Evolutionary conservation across 768 basidiomycete genomes (phyloP), one percentile per base, ranked within the genome.

Genomic region (Pleurotus tuoliensis): DNA sequence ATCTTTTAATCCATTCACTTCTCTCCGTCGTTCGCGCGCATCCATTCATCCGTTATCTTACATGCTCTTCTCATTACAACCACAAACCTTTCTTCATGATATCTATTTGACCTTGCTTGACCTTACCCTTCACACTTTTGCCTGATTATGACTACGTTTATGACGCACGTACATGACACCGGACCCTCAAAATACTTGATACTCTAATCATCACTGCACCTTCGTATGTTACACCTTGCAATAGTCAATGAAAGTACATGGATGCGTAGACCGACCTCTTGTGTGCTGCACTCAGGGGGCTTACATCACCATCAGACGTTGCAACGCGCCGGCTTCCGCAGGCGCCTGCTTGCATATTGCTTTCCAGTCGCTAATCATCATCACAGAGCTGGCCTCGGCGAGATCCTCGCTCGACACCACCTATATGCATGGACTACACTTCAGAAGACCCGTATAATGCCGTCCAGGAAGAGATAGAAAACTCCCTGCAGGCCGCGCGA

Each of bases 401-500:
- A 34, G 30, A 11, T 11, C 25, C 12, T 34, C 49, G 11, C 5
- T 4, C 15, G n/a, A 37, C 13, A n/a, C 38, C 46, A 54, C 55
- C 57, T 55, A 24, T 25, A 37, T 41, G 16, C 34, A 54, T 45
- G 54, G 41, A 27, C 2, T 54, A 13, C 22, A 44, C 41, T 12
- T 86, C 88, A 15, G 25, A 45, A 5, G 93, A 95, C 72, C 93
- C 93, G 41, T 95, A 94, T 69, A 88, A 93, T 74, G 88, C 83
- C 37, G 91, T 94, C 1, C 86, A 90, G 65, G 84, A 83, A 58
- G 93, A 95, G 71, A 84, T 95, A 18, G 88, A 92, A 59, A 71
- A 77, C 11, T 86, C 90, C 7, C 71, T 94, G 27, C 84, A 88
- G 65, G 76, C 83, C 3, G 87, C 90, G 43, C 73, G 80, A 15